Evolutionary conservation across 2,329 filamentous ascomycete species (phyloP).

Genomic region (Leptographium procerum): DNA sequence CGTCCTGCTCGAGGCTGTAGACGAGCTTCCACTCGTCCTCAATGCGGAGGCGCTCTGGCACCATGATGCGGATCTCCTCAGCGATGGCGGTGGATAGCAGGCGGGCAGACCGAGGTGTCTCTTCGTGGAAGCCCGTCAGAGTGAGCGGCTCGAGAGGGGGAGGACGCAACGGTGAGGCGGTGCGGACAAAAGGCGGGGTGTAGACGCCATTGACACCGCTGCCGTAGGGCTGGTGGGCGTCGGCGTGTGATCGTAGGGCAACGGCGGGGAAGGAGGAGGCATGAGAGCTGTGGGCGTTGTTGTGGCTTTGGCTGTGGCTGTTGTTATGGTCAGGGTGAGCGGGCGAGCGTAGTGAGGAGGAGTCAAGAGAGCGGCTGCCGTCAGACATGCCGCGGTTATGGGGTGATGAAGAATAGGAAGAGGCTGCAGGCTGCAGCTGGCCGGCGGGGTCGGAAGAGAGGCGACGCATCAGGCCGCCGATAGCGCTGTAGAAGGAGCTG

Average conservation of each 20-base stretch:
- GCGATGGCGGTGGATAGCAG: slow-evolving; percentile 65
- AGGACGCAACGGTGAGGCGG: slow-evolving; percentile 69
- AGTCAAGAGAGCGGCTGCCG: slow-evolving; percentile 5
- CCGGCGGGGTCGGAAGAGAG: slow-evolving; percentile 40
- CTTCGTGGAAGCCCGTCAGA: slow-evolving; percentile 53
- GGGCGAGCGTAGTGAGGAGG: not conserved
- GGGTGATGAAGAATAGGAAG: not conserved
- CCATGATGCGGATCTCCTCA: slow-evolving; percentile 82
- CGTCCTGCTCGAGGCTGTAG: slow-evolving; percentile 88
- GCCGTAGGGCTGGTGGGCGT: not conserved
- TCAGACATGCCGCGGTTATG: not conserved
- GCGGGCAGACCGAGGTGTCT: slow-evolving; percentile 47
- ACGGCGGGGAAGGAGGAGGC: not conserved
- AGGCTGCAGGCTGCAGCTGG: slow-evolving; percentile 14
- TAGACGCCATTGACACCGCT: slow-evolving; percentile 17
- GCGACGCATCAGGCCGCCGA: slow-evolving; percentile 56
- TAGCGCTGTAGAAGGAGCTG: slow-evolving; percentile 28
- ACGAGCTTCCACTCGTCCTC: slow-evolving; percentile 75
- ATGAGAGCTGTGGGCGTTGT: not conserved
- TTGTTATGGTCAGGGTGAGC: slow-evolving; percentile 9
- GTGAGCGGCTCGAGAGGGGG: slow-evolving; percentile 76
- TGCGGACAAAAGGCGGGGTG: slow-evolving; percentile 39
- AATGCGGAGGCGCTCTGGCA: slow-evolving; percentile 79
- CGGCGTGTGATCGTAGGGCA: not conserved
- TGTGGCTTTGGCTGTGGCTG: not conserved